These are phyloP conservation scores for Blastobotrys malaysiensis DNA, from an alignment of 1,139 yeast genomes.

Conservation along the genomic window DNA sequence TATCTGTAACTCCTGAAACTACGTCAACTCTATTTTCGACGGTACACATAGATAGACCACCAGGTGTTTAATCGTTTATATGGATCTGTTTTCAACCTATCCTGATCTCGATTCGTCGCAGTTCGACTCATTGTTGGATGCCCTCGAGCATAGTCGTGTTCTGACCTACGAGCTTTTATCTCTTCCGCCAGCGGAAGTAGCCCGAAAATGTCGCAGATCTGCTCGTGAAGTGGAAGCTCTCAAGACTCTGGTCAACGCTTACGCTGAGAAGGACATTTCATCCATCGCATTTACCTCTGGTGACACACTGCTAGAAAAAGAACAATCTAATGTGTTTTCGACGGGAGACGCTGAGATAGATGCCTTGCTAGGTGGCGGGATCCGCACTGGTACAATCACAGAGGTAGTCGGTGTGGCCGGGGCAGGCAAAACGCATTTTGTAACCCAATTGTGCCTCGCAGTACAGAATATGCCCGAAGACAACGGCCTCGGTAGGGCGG, in stretches of 20 bases:
- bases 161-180: background rate
- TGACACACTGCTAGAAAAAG: background rate
- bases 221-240: background rate
- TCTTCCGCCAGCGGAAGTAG: background rate
- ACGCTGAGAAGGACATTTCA: background rate
- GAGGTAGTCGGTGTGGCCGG: slow-evolving; percentile 85
- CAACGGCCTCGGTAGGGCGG: slow-evolving; percentile 45
- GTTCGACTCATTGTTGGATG: background rate
- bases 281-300: background rate
- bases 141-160: background rate
- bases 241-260: background rate
- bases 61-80: background rate
- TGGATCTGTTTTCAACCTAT: background rate
- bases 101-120: background rate
- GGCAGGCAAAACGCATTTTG: slow-evolving; percentile 75
- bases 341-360: slow-evolving; percentile 63
- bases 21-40: too few species aligned
- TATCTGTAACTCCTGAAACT: background rate
- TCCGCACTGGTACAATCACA: slow-evolving; percentile 59
- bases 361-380: slow-evolving; percentile 57
- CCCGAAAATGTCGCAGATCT: background rate
- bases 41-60: too few species aligned
- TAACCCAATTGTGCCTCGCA: slow-evolving; percentile 56
- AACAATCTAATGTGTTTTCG: slow-evolving; percentile 33
- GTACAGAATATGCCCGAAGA: slow-evolving; percentile 45